phyloP scores from a whole-genome alignment of 306 rosid species.

The Ceratonia siliqua region DNA sequence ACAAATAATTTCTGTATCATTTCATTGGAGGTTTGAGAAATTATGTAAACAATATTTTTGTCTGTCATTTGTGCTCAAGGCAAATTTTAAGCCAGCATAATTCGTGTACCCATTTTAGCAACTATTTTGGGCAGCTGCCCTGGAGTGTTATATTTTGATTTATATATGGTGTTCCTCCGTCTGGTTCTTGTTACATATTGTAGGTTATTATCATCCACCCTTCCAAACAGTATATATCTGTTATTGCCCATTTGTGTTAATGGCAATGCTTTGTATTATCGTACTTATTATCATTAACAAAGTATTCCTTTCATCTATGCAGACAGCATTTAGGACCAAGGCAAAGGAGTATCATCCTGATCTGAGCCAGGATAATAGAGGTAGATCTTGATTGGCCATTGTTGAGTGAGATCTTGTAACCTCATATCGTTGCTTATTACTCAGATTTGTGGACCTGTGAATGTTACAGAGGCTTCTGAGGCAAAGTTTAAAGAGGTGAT shows the following conservation, averaged over 20 bases:
- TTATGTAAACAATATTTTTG: not conserved
- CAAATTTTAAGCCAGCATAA: slow-evolving; percentile 1
- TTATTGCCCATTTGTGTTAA: not conserved
- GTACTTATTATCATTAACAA: slow-evolving; percentile 8
- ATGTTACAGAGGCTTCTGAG: slow-evolving; percentile 81
- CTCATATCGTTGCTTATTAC: slow-evolving; percentile 27
- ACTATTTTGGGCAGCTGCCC: not conserved
- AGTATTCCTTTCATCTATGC: slow-evolving; percentile 28
- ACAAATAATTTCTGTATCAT: slow-evolving; percentile 16
- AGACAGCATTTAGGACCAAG: slow-evolving; percentile 90
- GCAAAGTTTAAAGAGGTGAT: slow-evolving; percentile 94
- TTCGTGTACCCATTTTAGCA: not conserved
- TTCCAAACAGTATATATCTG: not conserved
- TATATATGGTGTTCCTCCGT: not conserved
- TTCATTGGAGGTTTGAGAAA: slow-evolving; percentile 4
- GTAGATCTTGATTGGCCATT: slow-evolving; percentile 43
- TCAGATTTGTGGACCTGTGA: slow-evolving; percentile 3
- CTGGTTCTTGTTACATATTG: slow-evolving; percentile 9
- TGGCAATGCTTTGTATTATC: slow-evolving; percentile 12
- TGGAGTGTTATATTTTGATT: not conserved
- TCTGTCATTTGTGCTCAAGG: not conserved
- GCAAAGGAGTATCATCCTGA: slow-evolving; percentile 96
- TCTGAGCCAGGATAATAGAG: slow-evolving; percentile 89
- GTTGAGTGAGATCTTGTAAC: not conserved
- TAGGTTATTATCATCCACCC: not conserved